Conservation (phyloP, 169 alveolate genomes). For the Plasmodium chabaudi region DNA sequence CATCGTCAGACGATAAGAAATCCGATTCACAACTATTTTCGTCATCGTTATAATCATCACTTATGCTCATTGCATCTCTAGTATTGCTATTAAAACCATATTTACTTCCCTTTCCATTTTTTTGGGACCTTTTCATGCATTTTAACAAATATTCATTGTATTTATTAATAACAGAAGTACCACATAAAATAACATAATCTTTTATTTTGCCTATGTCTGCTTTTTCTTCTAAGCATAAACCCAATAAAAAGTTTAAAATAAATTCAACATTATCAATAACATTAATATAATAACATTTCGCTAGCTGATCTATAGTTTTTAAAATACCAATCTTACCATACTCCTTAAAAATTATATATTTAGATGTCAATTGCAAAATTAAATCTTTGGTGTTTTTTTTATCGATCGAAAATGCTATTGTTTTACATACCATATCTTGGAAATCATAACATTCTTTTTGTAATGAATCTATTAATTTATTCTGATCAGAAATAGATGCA, state of each 20-base stretch:
- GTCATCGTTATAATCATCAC: conserved; percentile 5
- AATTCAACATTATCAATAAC: conserved; percentile 60
- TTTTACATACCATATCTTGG: conserved; percentile 62
- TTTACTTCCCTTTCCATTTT: not conserved
- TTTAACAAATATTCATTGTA: conserved; percentile 33
- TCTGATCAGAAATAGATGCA: conserved; percentile 32
- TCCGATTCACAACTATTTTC: not conserved
- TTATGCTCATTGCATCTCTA: not conserved
- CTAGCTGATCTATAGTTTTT: conserved; percentile 42
- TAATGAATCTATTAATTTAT: conserved; percentile 54
- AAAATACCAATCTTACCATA: conserved; percentile 69
- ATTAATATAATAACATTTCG: conserved; percentile 27
- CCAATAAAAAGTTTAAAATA: conserved; percentile 66
- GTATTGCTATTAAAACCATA: not conserved
- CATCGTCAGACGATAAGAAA: not conserved
- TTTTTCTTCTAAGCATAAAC: conserved; percentile 73
- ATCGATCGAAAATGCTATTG: conserved; percentile 27
- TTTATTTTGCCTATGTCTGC: conserved; percentile 45
- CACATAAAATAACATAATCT: conserved; percentile 52
- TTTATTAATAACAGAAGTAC: conserved; percentile 44
- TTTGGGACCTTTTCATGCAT: not conserved
- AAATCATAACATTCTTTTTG: conserved; percentile 68
- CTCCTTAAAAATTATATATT: conserved; percentile 71
- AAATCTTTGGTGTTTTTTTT: conserved; percentile 35
- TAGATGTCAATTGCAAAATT: conserved; percentile 51